Evolutionary conservation across 441 rosid species (phyloP), one percentile per base, ranked within the genome.

Genomic region (Theobroma grandiflorum): DNA sequence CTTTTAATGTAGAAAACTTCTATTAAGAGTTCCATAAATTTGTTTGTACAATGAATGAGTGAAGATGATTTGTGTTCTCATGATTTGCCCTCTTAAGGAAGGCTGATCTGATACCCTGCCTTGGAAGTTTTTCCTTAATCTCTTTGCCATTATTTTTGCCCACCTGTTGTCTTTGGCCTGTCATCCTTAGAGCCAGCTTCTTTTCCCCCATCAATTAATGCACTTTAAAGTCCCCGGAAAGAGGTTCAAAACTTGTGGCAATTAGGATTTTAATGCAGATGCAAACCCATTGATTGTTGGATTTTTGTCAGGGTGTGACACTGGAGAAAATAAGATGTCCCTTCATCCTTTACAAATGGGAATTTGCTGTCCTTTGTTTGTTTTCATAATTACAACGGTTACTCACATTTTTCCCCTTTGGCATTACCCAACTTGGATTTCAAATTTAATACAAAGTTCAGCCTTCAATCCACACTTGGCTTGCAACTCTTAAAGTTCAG

Each of bases 381-480:
- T 52, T 71, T 72, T 22, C 58, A 57, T 35, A 52, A 52, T 33
- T 52, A 72, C 62, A 72, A 50, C 75, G 16, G 75, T 72, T 72
- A 72, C 75, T 26, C 2, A 52, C 18, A 50, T 16, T 33, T 16
- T 33, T 52, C 4, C 43, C 61, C 10, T 16, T 49, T 71, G 42
- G 26, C 15, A 4, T 72, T 52, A 9, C 16, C 45, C 38, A 9
- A 22, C 0, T 26, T 18, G 8, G 12, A n/a, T n/a, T 66, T 66
- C 5, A 8, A 69, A 33, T n/a, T 40, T 2, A 67, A n/a, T 57
- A 8, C 16, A 42, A 16, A 65, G n/a, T 1, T 66, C 31, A 8
- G 70, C 2, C 26, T 70, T 70, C 59, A 50, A 3, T 33, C 33
- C 31, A 50, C 75, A 50, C 42, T 33, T 72, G 31, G 52, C 40